phyloP scores from a whole-genome alignment of 1,139 yeast genomes.

The Debaryomyces nepalensis region DNA sequence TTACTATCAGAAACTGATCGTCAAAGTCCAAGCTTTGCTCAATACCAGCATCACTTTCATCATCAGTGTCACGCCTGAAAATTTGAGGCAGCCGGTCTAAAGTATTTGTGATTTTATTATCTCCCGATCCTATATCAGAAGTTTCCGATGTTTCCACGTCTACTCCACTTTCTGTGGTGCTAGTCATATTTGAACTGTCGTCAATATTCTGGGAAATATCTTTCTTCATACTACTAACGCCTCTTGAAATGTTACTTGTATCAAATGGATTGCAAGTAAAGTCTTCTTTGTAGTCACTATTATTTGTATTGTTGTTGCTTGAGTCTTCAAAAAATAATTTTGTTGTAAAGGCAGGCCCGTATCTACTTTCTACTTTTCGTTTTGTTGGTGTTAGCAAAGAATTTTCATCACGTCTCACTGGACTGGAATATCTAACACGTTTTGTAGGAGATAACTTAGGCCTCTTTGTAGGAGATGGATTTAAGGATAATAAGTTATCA shows the following conservation, averaged over 20 bases:
- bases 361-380: too few species aligned
- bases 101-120: not conserved
- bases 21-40: slow-evolving; percentile 22
- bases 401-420: slow-evolving; percentile 4
- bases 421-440: slow-evolving; percentile 4
- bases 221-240: not conserved
- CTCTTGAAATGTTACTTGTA: not conserved
- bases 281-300: not conserved
- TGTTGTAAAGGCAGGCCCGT: not conserved
- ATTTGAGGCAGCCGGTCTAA: too few species aligned
- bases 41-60: not conserved
- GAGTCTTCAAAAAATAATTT: slow-evolving; percentile 2
- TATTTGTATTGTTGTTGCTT: not conserved
- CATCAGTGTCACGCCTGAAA: not conserved
- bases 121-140: slow-evolving; percentile 11
- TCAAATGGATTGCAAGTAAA: not conserved
- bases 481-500: slow-evolving; percentile 33
- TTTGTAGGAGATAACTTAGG: slow-evolving; percentile 15
- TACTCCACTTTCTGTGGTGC: not conserved
- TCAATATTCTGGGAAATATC: not conserved
- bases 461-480: slow-evolving; percentile 38
- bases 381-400: slow-evolving; percentile 9
- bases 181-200: slow-evolving; percentile 3
- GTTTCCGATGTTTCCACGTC: slow-evolving; percentile 7
- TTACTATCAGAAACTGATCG: slow-evolving; percentile 32